phyloP scores from a whole-genome alignment of 1,284 basidiomycete genomes.

The Sanghuangporus baumii region DNA sequence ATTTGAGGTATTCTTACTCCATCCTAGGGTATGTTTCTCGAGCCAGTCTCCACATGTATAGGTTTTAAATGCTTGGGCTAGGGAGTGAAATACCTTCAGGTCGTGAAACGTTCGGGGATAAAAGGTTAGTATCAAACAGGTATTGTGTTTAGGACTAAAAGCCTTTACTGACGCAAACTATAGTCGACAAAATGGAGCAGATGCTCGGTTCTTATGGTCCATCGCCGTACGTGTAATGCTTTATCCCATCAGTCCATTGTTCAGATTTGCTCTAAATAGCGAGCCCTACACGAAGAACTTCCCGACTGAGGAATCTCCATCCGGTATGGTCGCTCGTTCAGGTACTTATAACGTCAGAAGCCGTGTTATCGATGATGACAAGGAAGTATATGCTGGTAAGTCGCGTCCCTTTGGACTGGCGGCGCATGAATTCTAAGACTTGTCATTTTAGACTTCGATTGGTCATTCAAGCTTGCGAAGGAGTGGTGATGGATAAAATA shows the following conservation, averaged over 20 bases:
- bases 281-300: conserved; percentile 66
- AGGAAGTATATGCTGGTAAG: conserved; percentile 67
- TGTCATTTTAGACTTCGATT: conserved; percentile 63
- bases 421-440: conserved; percentile 10
- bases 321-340: conserved; percentile 75
- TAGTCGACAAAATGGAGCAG: conserved; percentile 84
- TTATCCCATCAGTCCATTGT: neutral
- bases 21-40: neutral
- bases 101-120: conserved; percentile 73
- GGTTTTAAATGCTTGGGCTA: conserved; percentile 25
- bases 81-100: conserved; percentile 81
- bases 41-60: neutral
- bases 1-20: neutral
- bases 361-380: conserved; percentile 82
- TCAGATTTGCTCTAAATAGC: conserved; percentile 24
- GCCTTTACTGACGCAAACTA: conserved; percentile 12
- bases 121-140: conserved; percentile 40
- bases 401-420: conserved; percentile 11
- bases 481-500: conserved; percentile 52
- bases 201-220: conserved; percentile 90
- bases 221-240: conserved; percentile 29
- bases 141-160: neutral
- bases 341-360: conserved; percentile 75
- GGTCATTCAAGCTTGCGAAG: conserved; percentile 77
- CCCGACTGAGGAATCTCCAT: conserved; percentile 73